Base-by-base conservation (phyloP, 2,329 filamentous ascomycete species). In the Cryphonectria japonica region DNA sequence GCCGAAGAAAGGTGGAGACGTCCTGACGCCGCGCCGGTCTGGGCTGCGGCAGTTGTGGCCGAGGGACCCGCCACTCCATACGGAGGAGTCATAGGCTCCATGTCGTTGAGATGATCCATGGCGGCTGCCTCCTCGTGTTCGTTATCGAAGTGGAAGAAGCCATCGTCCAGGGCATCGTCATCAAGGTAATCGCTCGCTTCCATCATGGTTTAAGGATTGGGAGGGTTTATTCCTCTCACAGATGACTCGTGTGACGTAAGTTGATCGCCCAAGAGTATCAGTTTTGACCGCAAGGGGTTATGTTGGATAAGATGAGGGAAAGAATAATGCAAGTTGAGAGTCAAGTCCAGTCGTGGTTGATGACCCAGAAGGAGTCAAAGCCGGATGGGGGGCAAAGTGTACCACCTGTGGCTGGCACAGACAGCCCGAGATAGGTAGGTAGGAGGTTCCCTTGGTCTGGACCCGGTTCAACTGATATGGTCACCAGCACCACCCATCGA, bases 1-100 rank as follows among this genome's bases (percentile, higher is more conserved):
- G 68, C 70, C 34, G 70, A 69, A 37, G 67, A 69, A 64, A 63
- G 57, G 70, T 71, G 70, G 70, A 68, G 63, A 63, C 67, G 39
- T n/a, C 67, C 57, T 66, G 63, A 67, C 60, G 57, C 62, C 54
- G 67, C 54, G 50, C 50, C 66, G 66, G 66, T 34, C 26, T 43
- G 39, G 52, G 62, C 60, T 32, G 68, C 67, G n/a, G 46, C 37
- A 32, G 43, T 46, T 62, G 70, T 46, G 63, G 67, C 46, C 46
- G 65, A 43, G 67, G 70, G 63, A 39, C 59, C 70, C 14, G 57
- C 67, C 37, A 66, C 50, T 39, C 70, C 70, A 43, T 69, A 65
- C 37, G 70, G 70, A 57, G 70, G 70, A 57, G 69, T 68, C 67
- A 50, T 66, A 29, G 69, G 26, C 7, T 71, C 70, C 54, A 66